These are phyloP conservation scores for Crucibulum laeve DNA, from an alignment of 768 basidiomycete genomes.

Conservation along the genomic window DNA sequence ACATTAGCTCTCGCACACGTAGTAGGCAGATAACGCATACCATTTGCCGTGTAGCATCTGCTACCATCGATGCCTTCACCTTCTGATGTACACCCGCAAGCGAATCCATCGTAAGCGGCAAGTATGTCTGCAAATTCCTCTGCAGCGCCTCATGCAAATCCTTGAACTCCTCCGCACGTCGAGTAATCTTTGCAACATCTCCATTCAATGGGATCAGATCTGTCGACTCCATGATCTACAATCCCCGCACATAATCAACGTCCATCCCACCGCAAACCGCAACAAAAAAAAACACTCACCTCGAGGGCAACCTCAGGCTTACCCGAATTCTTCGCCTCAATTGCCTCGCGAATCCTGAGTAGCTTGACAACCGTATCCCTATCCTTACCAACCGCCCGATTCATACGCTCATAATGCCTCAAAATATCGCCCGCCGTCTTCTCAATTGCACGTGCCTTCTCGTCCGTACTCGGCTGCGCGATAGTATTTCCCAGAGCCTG, in stretches of 20 bases:
- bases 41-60: constrained; percentile 75
- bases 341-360: constrained; percentile 76
- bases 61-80: constrained; percentile 63
- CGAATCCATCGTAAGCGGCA: constrained; percentile 90
- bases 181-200: constrained; percentile 81
- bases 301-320: constrained; percentile 76
- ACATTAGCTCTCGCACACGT: constrained; percentile 6
- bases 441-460: constrained; percentile 66
- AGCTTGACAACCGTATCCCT: constrained; percentile 72
- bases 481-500: constrained; percentile 84
- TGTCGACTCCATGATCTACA: constrained; percentile 81
- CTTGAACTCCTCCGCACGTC: constrained; percentile 85
- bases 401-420: constrained; percentile 75
- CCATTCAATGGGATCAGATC: constrained; percentile 83
- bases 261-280: background rate
- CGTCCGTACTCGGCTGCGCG: constrained; percentile 53
- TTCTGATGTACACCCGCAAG: constrained; percentile 79
- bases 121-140: constrained; percentile 83
- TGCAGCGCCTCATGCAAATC: constrained; percentile 83
- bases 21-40: constrained; percentile 33
- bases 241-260: background rate
- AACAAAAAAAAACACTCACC: constrained; percentile 40
- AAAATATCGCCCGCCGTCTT: constrained; percentile 75
- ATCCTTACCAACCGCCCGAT: constrained; percentile 66
- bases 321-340: constrained; percentile 69